Evolutionary conservation across 805 yeast species (phyloP), one percentile per base, ranked within the genome.

Genomic region (Ogataea philodendri): DNA sequence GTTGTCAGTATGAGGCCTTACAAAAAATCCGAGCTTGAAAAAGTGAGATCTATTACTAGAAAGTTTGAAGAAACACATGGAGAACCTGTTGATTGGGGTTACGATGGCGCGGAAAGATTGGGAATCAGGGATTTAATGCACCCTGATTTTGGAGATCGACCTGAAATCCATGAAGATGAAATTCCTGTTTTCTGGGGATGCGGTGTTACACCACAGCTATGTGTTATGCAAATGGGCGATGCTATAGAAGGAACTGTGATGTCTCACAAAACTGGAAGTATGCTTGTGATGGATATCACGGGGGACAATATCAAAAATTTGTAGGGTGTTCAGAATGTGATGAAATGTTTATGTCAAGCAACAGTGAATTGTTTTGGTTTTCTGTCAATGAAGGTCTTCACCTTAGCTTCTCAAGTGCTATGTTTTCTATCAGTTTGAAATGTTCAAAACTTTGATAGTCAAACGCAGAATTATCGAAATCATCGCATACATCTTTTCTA

Each of bases 141-240:
- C 5, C 70, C 69, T 1, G 70, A 66, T 8, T 65, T 51, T 44
- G 70, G 70, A 5, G 66, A 63, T 10, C 23, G 55, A 1, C 49
- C 59, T 5, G 54, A 41, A 3, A 49, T 65, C 11, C 45, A 42
- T 7, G 57, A 48, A 0, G 67, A 52, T 27, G 70, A 66, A 34
- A 38, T 66, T 3, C 71, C 72, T 3, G 68, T 65, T 2, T 66
- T 67, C 37, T 67, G 70, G 70, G 70, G 62, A 2, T 66, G 71
- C 37, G 70, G 70, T 5, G 69, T 67, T 15, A 65, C 70, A 7
- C 67, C 70, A 4, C 69, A 65, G 39, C 27, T 48, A 3, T 66
- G 65, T 3, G 60, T 62, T 10, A 44, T 49, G 34, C 39, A 47
- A 15, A 46, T 48, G 7, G 64, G 60, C 11, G 42, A 42, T 9